Conservation (phyloP, 176 grass and related monocot species). For the Oryza nivara region DNA sequence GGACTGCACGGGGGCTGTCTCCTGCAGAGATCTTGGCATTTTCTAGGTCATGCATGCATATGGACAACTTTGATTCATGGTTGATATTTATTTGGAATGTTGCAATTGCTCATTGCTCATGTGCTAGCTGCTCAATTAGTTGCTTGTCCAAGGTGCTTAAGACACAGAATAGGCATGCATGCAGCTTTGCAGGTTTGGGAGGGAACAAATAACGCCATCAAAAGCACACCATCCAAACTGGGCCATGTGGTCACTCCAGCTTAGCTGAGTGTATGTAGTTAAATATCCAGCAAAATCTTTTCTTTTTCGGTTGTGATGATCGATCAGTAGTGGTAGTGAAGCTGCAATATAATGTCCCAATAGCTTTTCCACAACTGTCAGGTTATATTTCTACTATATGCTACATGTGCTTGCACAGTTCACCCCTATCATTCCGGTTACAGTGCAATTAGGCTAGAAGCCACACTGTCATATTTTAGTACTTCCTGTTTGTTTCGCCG, state of each 20-base stretch:
- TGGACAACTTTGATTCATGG: neutral
- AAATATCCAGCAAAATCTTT: neutral
- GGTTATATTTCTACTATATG: neutral
- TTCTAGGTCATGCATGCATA: neutral
- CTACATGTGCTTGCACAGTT: neutral
- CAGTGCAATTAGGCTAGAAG: neutral
- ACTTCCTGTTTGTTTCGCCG: neutral
- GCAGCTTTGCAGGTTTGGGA: neutral
- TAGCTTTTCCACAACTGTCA: neutral
- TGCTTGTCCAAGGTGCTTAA: neutral
- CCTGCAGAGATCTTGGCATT: neutral
- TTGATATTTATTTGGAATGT: neutral
- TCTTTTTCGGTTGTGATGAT: neutral
- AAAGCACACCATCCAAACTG: constrained; percentile 5
- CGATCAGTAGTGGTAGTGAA: neutral
- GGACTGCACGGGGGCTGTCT: neutral
- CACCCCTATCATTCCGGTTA: neutral
- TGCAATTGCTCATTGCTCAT: neutral
- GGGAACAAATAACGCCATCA: neutral
- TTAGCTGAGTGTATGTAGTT: neutral
- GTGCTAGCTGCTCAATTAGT: neutral
- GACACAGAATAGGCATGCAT: neutral
- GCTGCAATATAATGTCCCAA: neutral
- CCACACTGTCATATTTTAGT: neutral
- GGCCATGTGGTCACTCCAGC: neutral